Evolutionary conservation across 1,284 basidiomycete species (phyloP).

Genomic region (Irpex rosettiformis): DNA sequence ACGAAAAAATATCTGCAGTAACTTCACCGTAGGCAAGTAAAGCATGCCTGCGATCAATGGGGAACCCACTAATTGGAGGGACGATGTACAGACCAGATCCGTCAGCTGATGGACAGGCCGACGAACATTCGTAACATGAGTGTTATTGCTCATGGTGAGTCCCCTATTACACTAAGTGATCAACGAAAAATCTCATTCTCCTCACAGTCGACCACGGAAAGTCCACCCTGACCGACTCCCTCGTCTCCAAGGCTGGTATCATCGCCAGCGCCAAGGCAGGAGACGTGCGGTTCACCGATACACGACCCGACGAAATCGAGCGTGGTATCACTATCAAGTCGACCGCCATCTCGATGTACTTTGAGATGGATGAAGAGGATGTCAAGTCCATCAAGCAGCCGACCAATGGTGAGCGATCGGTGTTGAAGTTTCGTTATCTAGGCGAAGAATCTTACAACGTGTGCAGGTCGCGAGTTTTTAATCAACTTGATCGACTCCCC

Average conservation of each 20-base stretch:
- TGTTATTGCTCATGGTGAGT: constrained; percentile 90
- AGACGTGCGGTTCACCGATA: constrained; percentile 98
- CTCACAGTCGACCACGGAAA: constrained; percentile 97
- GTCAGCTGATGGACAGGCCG: constrained; percentile 85
- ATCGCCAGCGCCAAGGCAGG: constrained; percentile 95
- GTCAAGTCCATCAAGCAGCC: constrained; percentile 87
- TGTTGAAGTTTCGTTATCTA: constrained; percentile 9
- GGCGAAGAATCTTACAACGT: constrained; percentile 18
- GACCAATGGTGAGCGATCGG: constrained; percentile 65
- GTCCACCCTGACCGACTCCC: constrained; percentile 98
- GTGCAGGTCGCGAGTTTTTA: constrained; percentile 90
- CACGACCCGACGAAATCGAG: constrained; percentile 98
- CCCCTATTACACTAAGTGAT: constrained; percentile 2
- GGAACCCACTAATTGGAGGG: not conserved
- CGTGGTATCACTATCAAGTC: constrained; percentile 99
- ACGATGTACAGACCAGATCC: constrained; percentile 71
- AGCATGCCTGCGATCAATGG: not conserved
- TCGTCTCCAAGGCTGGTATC: constrained; percentile 99
- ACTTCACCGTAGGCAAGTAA: constrained; percentile 81
- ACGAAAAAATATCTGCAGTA: constrained; percentile 53
- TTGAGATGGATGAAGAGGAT: constrained; percentile 92
- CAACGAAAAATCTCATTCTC: constrained; percentile 13
- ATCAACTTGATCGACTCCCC: constrained; percentile 99
- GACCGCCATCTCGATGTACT: constrained; percentile 99
- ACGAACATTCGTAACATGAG: constrained; percentile 99